Evolutionary conservation across 768 basidiomycete species (phyloP), one percentile per base, ranked within the genome.

Genomic region (Mycena leptocephala): DNA sequence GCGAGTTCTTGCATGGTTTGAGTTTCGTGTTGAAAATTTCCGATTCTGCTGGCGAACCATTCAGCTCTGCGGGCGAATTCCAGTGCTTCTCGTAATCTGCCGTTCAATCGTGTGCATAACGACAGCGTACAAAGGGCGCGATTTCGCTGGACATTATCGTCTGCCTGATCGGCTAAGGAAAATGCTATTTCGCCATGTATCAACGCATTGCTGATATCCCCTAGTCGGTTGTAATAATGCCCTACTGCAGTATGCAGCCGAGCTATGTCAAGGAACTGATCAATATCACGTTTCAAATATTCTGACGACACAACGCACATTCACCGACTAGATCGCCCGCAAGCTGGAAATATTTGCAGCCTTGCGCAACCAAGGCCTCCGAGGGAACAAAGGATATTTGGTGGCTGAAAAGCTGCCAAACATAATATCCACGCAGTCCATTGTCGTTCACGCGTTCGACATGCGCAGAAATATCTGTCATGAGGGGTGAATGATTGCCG

Each of bases 361-460:
- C 70, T 13, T 51, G 46, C 26, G 46, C 61, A n/a, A 64, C 51
- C 6, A 24, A 7, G 14, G 62, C 62, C 6, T 64, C 62, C 46
- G 56, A 26, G 1, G 26, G 41, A 1, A 58, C 10, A 41, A 71
- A 20, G 0, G 48, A 8, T 24, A 5, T n/a, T 5, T 26, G 1
- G n/a, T 35, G n/a, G 11, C 33, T 28, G 20, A 62, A 20, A 51
- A 2, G 43, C 24, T 46, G 18, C 43, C 22, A 35, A 32, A 71
- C 51, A 11, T 71, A 55, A 35, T 33, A 46, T 33, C 69, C 69
- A 5, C 43, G 69, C 30, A 70, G 32, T 14, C 26, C 26, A 41
- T 70, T 61, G 69, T 70, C 58, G 22, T 48, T 30, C 28, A 48
- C 58, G 13, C 41, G 69, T 2, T 70, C 56, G 5, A 70, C 22